Evolutionary conservation across 208 protist species (phyloP).

Genomic region (Acanthamoeba lenticulata): DNA sequence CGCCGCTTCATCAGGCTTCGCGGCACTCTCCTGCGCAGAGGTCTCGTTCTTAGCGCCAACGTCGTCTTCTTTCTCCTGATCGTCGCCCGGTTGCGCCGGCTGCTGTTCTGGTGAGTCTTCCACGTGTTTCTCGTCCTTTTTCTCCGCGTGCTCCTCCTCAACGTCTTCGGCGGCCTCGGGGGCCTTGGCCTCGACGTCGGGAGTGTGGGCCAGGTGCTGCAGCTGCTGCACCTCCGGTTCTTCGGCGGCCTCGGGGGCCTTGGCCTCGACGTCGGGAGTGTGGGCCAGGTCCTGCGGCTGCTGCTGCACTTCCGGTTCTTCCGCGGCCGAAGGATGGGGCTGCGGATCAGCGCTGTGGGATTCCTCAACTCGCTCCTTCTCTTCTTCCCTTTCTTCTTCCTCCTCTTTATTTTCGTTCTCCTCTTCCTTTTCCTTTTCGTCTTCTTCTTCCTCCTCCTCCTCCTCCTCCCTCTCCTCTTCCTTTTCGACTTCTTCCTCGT

Average conservation of each 20-base stretch:
- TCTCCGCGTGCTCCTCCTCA: too few relatives aligned
- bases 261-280: background rate
- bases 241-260: background rate
- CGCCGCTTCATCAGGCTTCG: background rate
- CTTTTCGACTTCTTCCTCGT: background rate
- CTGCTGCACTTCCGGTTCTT: background rate
- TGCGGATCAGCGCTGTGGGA: background rate
- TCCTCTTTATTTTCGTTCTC: background rate
- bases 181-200: background rate
- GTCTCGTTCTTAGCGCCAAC: too few relatives aligned
- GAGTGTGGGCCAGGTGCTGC: background rate
- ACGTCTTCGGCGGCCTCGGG: too few relatives aligned
- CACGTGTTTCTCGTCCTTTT: too few relatives aligned
- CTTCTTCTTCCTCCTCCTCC: background rate
- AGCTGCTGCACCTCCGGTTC: background rate
- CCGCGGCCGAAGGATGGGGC: too few relatives aligned
- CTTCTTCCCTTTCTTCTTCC: background rate
- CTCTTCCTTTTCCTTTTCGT: background rate
- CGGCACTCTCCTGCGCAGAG: too few relatives aligned
- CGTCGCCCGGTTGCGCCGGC: too few relatives aligned
- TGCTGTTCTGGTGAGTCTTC: too few relatives aligned
- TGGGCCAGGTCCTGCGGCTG: background rate
- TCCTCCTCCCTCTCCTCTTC: background rate
- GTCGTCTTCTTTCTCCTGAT: too few relatives aligned
- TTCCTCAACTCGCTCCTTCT: background rate